Evolutionary conservation across 495 filamentous ascomycete species (phyloP).

Genomic region (Daldinia decipiens): DNA sequence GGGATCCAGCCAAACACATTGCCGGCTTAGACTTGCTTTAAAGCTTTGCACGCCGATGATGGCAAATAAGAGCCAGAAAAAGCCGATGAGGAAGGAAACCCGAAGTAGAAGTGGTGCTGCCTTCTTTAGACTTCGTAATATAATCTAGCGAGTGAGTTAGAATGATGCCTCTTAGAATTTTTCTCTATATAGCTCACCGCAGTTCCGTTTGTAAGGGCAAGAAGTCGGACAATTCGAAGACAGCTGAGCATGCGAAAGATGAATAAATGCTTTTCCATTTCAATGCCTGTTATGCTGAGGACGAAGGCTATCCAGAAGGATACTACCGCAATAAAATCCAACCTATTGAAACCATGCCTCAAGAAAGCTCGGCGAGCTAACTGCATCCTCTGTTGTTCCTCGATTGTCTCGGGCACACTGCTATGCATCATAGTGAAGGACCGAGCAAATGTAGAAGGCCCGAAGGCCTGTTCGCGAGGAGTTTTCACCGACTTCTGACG

Average conservation of each 20-base stretch:
- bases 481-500: slow-evolving; percentile 71
- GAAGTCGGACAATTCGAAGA: slow-evolving; percentile 87
- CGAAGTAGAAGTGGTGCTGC: slow-evolving; percentile 93
- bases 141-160: slow-evolving; percentile 67
- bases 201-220: slow-evolving; percentile 91
- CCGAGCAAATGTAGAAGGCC: slow-evolving; percentile 78
- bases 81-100: slow-evolving; percentile 94
- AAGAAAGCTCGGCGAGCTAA: slow-evolving; percentile 93
- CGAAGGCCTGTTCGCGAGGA: slow-evolving; percentile 51
- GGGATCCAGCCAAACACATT: slow-evolving; percentile 85
- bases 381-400: slow-evolving; percentile 83
- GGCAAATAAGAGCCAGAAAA: slow-evolving; percentile 99
- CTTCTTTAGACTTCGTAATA: slow-evolving; percentile 93
- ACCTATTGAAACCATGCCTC: slow-evolving; percentile 91
- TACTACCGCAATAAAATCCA: slow-evolving; percentile 97
- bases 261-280: slow-evolving; percentile 75
- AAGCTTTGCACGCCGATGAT: slow-evolving; percentile 97
- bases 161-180: not conserved
- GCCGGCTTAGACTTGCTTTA: slow-evolving; percentile 90
- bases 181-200: slow-evolving; percentile 61
- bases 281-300: slow-evolving; percentile 72
- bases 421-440: slow-evolving; percentile 83
- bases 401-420: slow-evolving; percentile 66
- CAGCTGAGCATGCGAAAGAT: slow-evolving; percentile 97
- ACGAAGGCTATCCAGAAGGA: slow-evolving; percentile 92